These are phyloP conservation scores for Tremella fuciformis DNA, from an alignment of 768 basidiomycete genomes.

Conservation along the genomic window DNA sequence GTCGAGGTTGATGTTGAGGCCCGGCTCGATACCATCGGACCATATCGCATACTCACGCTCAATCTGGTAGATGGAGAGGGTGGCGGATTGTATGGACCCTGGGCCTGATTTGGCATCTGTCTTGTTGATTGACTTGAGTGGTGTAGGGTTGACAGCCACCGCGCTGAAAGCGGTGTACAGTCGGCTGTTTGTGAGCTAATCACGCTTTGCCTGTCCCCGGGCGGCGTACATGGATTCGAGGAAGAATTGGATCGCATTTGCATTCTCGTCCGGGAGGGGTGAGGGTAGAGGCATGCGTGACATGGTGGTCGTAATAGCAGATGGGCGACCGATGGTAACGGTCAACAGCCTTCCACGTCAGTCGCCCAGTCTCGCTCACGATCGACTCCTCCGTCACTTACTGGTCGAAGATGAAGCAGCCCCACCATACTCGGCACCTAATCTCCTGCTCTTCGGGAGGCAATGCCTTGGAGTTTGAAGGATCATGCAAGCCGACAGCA, in stretches of 20 bases:
- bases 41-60: not conserved
- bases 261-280: not conserved
- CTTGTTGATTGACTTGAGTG: not conserved
- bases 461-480: not conserved
- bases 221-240: not conserved
- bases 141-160: not conserved
- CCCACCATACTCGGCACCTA: slow-evolving; percentile 1
- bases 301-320: not conserved
- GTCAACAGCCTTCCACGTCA: not conserved
- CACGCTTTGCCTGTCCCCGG: not conserved
- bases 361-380: not conserved
- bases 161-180: slow-evolving; percentile 6
- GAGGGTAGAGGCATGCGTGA: not conserved
- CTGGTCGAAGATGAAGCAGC: not conserved
- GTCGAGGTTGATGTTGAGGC: not conserved
- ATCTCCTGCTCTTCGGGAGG: not conserved
- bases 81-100: not conserved
- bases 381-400: not conserved
- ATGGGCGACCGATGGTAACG: not conserved
- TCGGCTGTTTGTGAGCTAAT: not conserved
- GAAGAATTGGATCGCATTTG: slow-evolving; percentile 4
- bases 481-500: not conserved
- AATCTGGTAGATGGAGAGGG: not conserved
- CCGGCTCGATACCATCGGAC: not conserved
- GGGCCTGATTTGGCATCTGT: not conserved